phyloP scores from a whole-genome alignment of 2,329 filamentous ascomycete species.

The Fusarium abutilonis region DNA sequence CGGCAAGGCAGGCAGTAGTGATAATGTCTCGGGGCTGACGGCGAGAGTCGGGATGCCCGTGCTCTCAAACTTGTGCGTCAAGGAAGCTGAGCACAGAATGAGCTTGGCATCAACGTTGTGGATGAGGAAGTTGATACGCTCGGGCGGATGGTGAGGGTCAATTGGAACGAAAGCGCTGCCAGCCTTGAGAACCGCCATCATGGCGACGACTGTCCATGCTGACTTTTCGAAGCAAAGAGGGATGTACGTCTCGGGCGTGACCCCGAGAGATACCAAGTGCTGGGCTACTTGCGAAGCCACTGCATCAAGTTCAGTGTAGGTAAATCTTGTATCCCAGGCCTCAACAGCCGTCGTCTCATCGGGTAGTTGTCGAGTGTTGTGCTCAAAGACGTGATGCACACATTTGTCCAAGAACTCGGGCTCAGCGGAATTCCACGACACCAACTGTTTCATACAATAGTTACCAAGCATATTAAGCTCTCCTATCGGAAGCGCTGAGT shows the following conservation, averaged over 20 bases:
- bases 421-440: constrained; percentile 42
- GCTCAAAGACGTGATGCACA: constrained; percentile 55
- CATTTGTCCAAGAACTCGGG: constrained; percentile 37
- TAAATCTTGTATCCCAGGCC: constrained; percentile 59
- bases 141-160: constrained; percentile 51
- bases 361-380: constrained; percentile 48
- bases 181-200: constrained; percentile 51
- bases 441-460: constrained; percentile 23
- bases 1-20: rapidly evolving
- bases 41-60: not conserved
- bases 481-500: not conserved
- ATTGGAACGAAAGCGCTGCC: constrained; percentile 48
- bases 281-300: constrained; percentile 46
- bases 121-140: constrained; percentile 26
- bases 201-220: constrained; percentile 48
- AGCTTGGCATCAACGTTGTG: constrained; percentile 23
- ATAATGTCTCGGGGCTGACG: not conserved
- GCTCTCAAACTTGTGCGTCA: not conserved
- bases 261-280: constrained; percentile 49
- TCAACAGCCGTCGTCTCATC: constrained; percentile 49
- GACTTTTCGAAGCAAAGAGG: constrained; percentile 54
- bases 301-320: constrained; percentile 45
- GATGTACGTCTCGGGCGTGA: constrained; percentile 43
- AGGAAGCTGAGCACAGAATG: constrained; percentile 17
- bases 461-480: constrained; percentile 36